Percentiles rank a stretch among this genome's conserved stretches.
Evolutionary conservation across 805 yeast species (phyloP).

Genomic region (Lipomyces spencermartinsiae): DNA sequence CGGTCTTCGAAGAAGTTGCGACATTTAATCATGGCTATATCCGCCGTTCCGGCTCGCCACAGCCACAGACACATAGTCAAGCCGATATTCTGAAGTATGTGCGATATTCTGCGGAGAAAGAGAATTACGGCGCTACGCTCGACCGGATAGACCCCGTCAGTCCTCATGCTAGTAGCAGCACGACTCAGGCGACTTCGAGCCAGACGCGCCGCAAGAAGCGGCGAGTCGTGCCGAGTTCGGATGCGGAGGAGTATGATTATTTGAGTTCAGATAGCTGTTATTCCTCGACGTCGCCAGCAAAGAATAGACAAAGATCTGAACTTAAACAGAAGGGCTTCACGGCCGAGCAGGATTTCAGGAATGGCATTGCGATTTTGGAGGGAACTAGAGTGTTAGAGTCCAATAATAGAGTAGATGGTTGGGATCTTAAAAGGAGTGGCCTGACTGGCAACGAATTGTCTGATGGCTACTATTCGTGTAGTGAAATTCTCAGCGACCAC

Average conservation of each 20-base stretch:
- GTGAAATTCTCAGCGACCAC: neutral
- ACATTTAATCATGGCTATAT: constrained; percentile 4
- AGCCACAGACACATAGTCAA: neutral
- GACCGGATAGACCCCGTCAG: neutral
- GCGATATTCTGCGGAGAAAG: neutral
- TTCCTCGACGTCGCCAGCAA: neutral
- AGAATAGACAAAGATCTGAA: neutral
- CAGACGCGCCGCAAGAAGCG: constrained; percentile 7
- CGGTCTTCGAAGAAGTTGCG: constrained; percentile 13
- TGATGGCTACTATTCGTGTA: neutral
- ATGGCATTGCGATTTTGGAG: neutral
- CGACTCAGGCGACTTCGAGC: neutral
- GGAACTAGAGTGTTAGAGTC: neutral
- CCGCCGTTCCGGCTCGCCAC: neutral
- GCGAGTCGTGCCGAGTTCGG: constrained; percentile 17
- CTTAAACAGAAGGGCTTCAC: neutral
- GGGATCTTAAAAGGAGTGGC: neutral
- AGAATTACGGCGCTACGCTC: neutral
- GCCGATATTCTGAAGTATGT: neutral
- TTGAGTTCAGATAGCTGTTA: neutral
- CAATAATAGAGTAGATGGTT: neutral
- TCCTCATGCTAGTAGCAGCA: neutral
- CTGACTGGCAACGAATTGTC: neutral
- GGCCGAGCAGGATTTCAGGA: neutral
- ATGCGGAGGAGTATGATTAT: constrained; percentile 22